A percentile compares a stretch with the other conserved stretches of the same genome.
Conservation (phyloP, 352 stramenopile genomes). For the Globisporangium middletonii region DNA sequence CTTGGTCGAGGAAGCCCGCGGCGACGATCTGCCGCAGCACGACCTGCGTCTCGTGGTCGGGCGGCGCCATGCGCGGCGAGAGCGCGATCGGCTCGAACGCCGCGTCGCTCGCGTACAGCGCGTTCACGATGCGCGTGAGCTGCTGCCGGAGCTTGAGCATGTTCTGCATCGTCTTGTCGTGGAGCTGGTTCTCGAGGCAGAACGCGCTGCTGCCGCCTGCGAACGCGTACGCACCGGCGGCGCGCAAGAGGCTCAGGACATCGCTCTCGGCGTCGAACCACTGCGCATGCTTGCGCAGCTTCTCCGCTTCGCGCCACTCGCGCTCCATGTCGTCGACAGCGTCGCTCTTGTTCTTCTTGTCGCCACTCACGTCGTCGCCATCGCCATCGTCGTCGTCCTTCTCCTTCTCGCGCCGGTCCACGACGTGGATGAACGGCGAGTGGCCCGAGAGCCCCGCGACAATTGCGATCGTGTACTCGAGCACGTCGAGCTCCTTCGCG, state of each 20-base stretch:
- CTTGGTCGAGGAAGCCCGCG: slow-evolving; percentile 77
- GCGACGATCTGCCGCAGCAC: slow-evolving; percentile 72
- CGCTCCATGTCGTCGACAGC: slow-evolving; percentile 65
- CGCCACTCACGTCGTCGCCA: slow-evolving; percentile 11
- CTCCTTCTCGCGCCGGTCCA: slow-evolving; percentile 50
- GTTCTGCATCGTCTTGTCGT: slow-evolving; percentile 87
- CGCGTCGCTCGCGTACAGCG: slow-evolving; percentile 34
- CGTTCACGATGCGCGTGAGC: slow-evolving; percentile 79
- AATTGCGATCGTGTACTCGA: slow-evolving; percentile 82
- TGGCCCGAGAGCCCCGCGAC: slow-evolving; percentile 71
- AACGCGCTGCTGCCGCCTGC: slow-evolving; percentile 54
- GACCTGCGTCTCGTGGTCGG: slow-evolving; percentile 47
- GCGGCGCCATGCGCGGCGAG: slow-evolving; percentile 62
- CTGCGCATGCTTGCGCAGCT: slow-evolving; percentile 62
- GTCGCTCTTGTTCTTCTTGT: slow-evolving; percentile 13
- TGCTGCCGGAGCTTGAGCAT: slow-evolving; percentile 84
- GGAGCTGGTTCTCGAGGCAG: slow-evolving; percentile 69
- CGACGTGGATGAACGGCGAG: slow-evolving; percentile 59
- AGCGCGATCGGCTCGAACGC: slow-evolving; percentile 36
- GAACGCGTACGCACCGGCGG: slow-evolving; percentile 73
- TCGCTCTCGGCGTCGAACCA: slow-evolving; percentile 82
- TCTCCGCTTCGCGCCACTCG: slow-evolving; percentile 67
- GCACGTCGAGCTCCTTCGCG: slow-evolving; percentile 53
- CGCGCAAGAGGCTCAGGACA: slow-evolving; percentile 69
- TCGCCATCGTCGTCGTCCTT: slow-evolving; percentile 23